Evolutionary conservation across 768 basidiomycete species (phyloP).

Genomic region (Roridomyces roridus): DNA sequence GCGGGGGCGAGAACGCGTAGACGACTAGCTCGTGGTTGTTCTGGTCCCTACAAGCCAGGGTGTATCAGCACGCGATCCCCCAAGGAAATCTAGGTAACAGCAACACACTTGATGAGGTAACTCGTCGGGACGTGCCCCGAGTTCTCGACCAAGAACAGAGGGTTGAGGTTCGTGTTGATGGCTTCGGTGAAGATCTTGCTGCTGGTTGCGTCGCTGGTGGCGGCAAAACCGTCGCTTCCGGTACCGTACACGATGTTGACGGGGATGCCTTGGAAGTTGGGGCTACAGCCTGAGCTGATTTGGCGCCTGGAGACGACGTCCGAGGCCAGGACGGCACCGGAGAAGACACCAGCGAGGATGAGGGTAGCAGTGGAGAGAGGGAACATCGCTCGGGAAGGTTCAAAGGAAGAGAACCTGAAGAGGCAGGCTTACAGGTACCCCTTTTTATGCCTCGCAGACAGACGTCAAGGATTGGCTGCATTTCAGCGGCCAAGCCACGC

Average conservation of each 20-base stretch:
- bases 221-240: slow-evolving; percentile 7
- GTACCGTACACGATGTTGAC: slow-evolving; percentile 16
- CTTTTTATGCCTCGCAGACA: no score
- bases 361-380: slow-evolving; percentile 4
- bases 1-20: not conserved
- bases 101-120: slow-evolving; percentile 11
- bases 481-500: no score
- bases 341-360: slow-evolving; percentile 39
- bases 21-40: slow-evolving; percentile 2
- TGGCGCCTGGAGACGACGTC: slow-evolving; percentile 31
- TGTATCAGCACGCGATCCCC: slow-evolving; percentile 1
- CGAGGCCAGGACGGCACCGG: no score
- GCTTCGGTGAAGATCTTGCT: slow-evolving; percentile 8
- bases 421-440: no score
- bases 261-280: slow-evolving; percentile 16
- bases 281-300: slow-evolving; percentile 2
- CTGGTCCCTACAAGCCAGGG: slow-evolving; percentile 6
- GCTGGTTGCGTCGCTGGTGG: not conserved
- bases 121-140: slow-evolving; percentile 14
- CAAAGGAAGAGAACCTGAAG: no score
- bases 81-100: no score
- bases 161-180: slow-evolving; percentile 9
- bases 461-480: no score
- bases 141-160: slow-evolving; percentile 4
- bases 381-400: no score